Evolutionary conservation across 208 protist species (phyloP), one percentile per base, ranked within the genome.

Genomic region (Crithidia fasciculata): DNA sequence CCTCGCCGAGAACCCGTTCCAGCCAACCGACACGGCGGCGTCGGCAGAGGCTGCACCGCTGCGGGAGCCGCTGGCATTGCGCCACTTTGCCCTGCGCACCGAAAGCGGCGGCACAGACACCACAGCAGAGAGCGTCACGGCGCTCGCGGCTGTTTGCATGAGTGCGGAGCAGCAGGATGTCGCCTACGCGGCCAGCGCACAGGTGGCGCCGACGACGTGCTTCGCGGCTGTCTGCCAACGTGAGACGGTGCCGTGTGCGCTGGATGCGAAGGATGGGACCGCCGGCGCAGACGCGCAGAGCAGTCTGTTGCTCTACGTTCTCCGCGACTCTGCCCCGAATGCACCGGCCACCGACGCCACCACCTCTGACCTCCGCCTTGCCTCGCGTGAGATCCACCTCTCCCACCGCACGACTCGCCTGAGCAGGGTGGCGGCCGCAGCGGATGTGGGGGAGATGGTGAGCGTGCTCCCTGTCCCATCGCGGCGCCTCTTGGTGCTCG

Each of bases 1-100:
- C 59, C 84, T 93, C 57, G 49, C 52, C 5, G 57, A 63, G 8
- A 63, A 93, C 67, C 66, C 87, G 81, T 18, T 73, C 69, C 39
- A 65, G 44, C 77, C 50, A 62, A 93, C 15, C 50, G 82, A 9
- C 59, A 76, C 61, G 84, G 87, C 76, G 41, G n/a, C 13, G 44
- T 10, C 36, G 7, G 8, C 12, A 5, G 65, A 65, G 39, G n/a
- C 13, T 5, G 36, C 45, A 13, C 7, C 49, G n/a, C 54, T 74
- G 39, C 52, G 59, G 12, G 66, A 74, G 59, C 74, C 74, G 8
- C 52, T 45, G 13, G n/a, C 70, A 6, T n/a, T 79, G n/a, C 66
- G 50, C n/a, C 67, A 36, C 12, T 45, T 69, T 6, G 49, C 16
- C 4, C 52, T 69, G 3, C 52, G 40, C 2, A 57, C n/a, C 47